Evolutionary conservation across 2,329 filamentous ascomycete genomes (phyloP).

Genomic region (Hymenoscyphus occultus): DNA sequence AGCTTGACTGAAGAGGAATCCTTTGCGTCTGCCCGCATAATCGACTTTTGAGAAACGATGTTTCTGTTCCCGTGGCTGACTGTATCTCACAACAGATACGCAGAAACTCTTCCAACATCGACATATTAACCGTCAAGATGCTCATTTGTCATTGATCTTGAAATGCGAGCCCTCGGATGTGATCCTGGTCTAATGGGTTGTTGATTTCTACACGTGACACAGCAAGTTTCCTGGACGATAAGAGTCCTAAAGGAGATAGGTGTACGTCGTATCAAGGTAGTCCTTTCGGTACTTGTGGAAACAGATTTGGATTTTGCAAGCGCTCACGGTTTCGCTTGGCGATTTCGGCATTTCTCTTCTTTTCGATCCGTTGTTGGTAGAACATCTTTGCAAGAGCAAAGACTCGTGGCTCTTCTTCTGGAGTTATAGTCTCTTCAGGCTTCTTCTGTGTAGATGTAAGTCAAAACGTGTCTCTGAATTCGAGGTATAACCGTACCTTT

Average conservation of each 20-base stretch:
- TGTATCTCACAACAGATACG: slow-evolving; percentile 23
- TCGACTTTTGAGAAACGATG: not conserved
- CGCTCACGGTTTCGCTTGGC: slow-evolving; percentile 80
- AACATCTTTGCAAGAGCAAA: slow-evolving; percentile 87
- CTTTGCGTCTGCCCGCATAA: not conserved
- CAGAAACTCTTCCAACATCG: not conserved
- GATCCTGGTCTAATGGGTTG: not conserved
- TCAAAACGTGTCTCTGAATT: slow-evolving; percentile 10
- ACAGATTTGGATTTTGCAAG: slow-evolving; percentile 72
- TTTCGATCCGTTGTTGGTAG: slow-evolving; percentile 79
- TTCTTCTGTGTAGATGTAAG: slow-evolving; percentile 28
- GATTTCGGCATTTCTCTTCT: slow-evolving; percentile 72
- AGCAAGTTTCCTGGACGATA: not conserved
- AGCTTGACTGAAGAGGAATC: not conserved
- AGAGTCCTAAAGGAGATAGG: not conserved
- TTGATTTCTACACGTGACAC: not conserved
- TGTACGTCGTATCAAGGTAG: slow-evolving; percentile 37
- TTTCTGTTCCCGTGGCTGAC: slow-evolving; percentile 20
- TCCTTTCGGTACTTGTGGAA: slow-evolving; percentile 78
- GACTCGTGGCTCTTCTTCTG: slow-evolving; percentile 70
- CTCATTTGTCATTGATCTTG: not conserved
- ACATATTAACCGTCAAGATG: not conserved
- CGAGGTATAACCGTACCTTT: slow-evolving; percentile 36
- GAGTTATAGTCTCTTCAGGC: slow-evolving; percentile 18
- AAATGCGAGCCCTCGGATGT: slow-evolving; percentile 2